Percentiles rank a stretch among this genome's conserved stretches.
These are phyloP conservation scores for Gossypium raimondii DNA, from an alignment of 345 rosid genomes.

Conservation along the genomic window DNA sequence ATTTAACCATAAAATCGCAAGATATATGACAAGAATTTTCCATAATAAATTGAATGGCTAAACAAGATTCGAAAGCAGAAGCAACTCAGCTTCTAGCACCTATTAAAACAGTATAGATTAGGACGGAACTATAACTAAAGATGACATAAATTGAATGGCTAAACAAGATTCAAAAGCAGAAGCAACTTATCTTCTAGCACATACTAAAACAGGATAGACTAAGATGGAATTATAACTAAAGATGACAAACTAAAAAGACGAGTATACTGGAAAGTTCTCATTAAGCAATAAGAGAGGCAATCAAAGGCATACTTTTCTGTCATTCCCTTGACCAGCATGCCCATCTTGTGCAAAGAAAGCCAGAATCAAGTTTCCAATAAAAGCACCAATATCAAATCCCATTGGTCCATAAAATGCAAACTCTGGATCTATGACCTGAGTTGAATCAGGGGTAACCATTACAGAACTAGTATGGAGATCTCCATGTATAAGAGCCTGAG, in stretches of 20 bases:
- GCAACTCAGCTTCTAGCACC: background rate
- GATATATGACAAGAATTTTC: background rate
- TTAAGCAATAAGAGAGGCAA: background rate
- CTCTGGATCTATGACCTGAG: slow-evolving; percentile 87
- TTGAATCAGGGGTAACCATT: slow-evolving; percentile 85
- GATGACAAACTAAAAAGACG: background rate
- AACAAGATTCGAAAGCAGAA: background rate
- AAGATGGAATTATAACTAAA: background rate
- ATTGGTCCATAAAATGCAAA: slow-evolving; percentile 89
- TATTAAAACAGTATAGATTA: slow-evolving; percentile 2
- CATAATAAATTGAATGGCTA: background rate
- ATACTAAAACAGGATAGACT: slow-evolving; percentile 2
- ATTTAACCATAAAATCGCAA: background rate
- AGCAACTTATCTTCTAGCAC: background rate
- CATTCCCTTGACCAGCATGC: slow-evolving; percentile 56
- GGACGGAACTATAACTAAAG: background rate
- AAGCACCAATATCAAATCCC: slow-evolving; percentile 95
- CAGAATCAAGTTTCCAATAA: slow-evolving; percentile 77
- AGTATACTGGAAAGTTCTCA: background rate
- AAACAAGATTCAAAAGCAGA: background rate
- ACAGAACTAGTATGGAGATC: slow-evolving; percentile 95
- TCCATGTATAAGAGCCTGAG: slow-evolving; percentile 89
- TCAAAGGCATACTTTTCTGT: slow-evolving; percentile 50
- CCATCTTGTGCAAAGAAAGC: slow-evolving; percentile 95
- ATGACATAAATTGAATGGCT: background rate